Base-by-base conservation (phyloP, 352 stramenopile genomes). In the Globisporangium splendens region DNA sequence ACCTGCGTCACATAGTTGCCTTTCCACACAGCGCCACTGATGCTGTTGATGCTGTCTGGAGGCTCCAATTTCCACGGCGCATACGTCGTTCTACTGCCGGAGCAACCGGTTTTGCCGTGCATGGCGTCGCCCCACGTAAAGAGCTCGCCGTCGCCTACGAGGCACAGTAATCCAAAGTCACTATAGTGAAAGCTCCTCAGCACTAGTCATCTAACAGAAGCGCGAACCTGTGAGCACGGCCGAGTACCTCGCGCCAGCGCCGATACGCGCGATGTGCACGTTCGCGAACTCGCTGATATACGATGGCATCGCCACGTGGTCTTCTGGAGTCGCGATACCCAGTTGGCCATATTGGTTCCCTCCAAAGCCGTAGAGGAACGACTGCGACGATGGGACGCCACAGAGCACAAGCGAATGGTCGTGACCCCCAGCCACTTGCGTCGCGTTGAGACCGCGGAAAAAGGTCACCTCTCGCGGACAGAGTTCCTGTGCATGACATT, bases 401-500 rank as follows among this genome's bases (percentile, higher is more conserved):
- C 81, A 91, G 12, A 88, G 33, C 31, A 91, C 78, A 1, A 91
- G 59, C 18, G 81, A 89, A 56, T 91, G 84, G 54, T 91, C 79
- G 2, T 66, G 63, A 41, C 83, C 83, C 11, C 74, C 77, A 10
- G 79, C 70, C 1, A 75, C 69, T n/a, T 68, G 70, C 4, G 35
- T 59, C 0, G 81, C 58, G 4, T 75, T 66, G 22, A 93, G 69
- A 0, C 80, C 79, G 21, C 79, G 70, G 46, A 93, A 93, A 54
- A 80, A 93, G 1, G 47, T 22, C 10, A 78, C 75, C 56, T 91
- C 81, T 0, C 59, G 48, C 2, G 81, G 83, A 8, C 39, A 3
- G 11, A 61, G 47, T 15, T 62, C 67, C 20, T 47, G 66, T 38
- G 53, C 68, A 17, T 42, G 38, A 1, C 79, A 77, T 6, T 31